Conservation (phyloP, 331 rosid species). For the Dryas integrifolia region DNA sequence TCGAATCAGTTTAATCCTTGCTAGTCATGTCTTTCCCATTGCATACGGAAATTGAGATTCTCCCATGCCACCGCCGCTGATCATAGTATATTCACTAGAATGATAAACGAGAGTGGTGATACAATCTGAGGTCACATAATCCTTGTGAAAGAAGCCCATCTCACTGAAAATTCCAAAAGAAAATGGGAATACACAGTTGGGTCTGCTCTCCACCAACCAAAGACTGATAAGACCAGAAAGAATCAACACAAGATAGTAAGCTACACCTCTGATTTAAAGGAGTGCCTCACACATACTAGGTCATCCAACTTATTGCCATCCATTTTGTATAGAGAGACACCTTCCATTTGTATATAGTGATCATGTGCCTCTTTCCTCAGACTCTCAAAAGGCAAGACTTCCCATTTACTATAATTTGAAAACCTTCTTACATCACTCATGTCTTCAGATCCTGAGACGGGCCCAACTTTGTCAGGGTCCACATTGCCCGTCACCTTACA, state of each 20-base stretch:
- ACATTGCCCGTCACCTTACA: slow-evolving; percentile 88
- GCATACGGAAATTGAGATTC: slow-evolving; percentile 12
- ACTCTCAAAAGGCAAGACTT: slow-evolving; percentile 68
- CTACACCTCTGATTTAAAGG: slow-evolving; percentile 48
- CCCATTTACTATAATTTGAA: slow-evolving; percentile 88
- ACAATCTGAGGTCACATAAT: background rate
- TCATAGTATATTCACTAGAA: background rate
- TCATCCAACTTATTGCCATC: slow-evolving; percentile 94
- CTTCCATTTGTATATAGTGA: slow-evolving; percentile 74
- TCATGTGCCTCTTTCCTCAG: slow-evolving; percentile 74
- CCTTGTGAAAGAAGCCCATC: slow-evolving; percentile 17
- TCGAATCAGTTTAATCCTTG: slow-evolving; percentile 17
- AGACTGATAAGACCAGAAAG: slow-evolving; percentile 18
- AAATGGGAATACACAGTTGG: background rate
- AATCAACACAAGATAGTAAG: slow-evolving; percentile 12
- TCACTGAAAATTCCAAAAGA: slow-evolving; percentile 26
- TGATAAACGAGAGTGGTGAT: background rate
- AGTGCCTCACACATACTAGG: slow-evolving; percentile 86
- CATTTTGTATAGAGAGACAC: slow-evolving; percentile 85
- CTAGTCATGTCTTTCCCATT: slow-evolving; percentile 12
- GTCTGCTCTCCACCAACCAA: slow-evolving; percentile 17
- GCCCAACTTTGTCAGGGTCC: slow-evolving; percentile 59
- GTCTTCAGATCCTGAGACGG: slow-evolving; percentile 80
- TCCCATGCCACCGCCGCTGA: slow-evolving; percentile 18
- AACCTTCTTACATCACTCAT: slow-evolving; percentile 73